phyloP scores from a whole-genome alignment of 1,284 basidiomycete species.

The Ceratobasidium sp. region DNA sequence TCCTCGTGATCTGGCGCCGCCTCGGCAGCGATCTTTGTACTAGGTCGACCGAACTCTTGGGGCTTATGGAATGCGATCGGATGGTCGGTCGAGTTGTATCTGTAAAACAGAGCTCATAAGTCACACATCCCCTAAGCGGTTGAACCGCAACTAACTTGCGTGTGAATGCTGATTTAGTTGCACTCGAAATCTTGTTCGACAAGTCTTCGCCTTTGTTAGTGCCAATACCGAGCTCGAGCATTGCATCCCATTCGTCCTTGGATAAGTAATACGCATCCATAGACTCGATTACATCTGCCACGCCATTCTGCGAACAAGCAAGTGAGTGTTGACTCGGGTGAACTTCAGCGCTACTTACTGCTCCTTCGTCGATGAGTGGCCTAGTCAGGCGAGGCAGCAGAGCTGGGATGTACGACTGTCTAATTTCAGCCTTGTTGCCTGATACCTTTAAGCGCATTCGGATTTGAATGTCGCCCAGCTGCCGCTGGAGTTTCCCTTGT shows the following conservation, averaged over 20 bases:
- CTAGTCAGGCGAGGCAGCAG: conserved; percentile 79
- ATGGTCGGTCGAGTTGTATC: conserved; percentile 86
- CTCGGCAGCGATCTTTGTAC: conserved; percentile 71
- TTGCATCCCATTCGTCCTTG: conserved; percentile 94
- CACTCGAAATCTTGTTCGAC: conserved; percentile 82
- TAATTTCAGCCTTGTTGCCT: conserved; percentile 85
- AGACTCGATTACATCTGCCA: conserved; percentile 79
- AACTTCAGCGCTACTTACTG: conserved; percentile 45
- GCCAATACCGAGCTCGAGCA: conserved; percentile 91
- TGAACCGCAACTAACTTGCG: conserved; percentile 63
- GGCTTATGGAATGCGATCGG: conserved; percentile 92
- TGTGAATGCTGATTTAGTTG: conserved; percentile 87
- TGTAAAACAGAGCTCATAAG: conserved; percentile 47
- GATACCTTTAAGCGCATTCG: conserved; percentile 94
- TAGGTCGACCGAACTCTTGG: conserved; percentile 73
- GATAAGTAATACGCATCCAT: conserved; percentile 97
- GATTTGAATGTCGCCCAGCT: conserved; percentile 89
- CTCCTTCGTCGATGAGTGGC: conserved; percentile 75
- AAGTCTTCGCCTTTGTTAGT: conserved; percentile 74
- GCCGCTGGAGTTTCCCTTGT: conserved; percentile 78
- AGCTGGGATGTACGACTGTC: conserved; percentile 89
- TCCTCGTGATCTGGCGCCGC: conserved; percentile 89
- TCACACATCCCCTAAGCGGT: neutral
- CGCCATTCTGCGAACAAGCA: conserved; percentile 61
- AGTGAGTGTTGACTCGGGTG: neutral